Evolutionary conservation across 73 alveolate species (phyloP), one percentile per base, ranked within the genome.

Genomic region (Breviolum minutum): DNA sequence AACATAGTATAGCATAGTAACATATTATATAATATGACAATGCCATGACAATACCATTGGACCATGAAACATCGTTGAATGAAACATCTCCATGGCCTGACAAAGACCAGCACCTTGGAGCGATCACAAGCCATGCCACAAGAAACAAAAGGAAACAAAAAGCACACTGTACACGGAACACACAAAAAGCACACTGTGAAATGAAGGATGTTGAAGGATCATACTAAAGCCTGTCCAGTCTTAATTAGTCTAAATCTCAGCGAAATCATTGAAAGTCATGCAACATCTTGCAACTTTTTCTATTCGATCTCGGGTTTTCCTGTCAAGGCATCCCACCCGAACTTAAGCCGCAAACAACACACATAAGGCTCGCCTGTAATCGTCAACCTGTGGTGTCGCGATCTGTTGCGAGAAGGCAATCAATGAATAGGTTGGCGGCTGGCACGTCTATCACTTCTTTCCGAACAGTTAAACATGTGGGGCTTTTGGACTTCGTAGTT

Each of bases 351-450:
- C 86, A 8, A 54, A 88, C 95, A 88, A 86, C 95, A 88, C 17
- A 88, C 63, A 20, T 88, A 88, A 71, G 95, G 95, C 95, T 88
- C 95, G 27, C 95, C 95, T 19, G 95, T 88, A n/a, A 88, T 70
- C 86, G 17, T 54, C 70, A 88, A 73, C 95, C 95, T 88, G 60
- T 6, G 86, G 62, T 11, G 10, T 16, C 11, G 13, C 63, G 60
- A 2, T 61, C 29, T 2, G 22, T 29, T 63, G 32, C 0, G 54
- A 0, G 3, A 40, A 40, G 54, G 54, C 54, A 40, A 40, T 40
- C 54, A 40, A 40, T 40, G 54, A 40, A 40, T 40, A 2, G 85
- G 48, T 6, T 19, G 85, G 32, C 60, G 85, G 48, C 60, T 19
- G 85, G 32, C 48, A 68, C 17, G n/a, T 17, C 24, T 14, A 68